A percentile compares a stretch with the other conserved stretches of the same genome.
phyloP scores from a whole-genome alignment of 2,329 filamentous ascomycete species.

The Parasarocladium wereldwijsianum region DNA sequence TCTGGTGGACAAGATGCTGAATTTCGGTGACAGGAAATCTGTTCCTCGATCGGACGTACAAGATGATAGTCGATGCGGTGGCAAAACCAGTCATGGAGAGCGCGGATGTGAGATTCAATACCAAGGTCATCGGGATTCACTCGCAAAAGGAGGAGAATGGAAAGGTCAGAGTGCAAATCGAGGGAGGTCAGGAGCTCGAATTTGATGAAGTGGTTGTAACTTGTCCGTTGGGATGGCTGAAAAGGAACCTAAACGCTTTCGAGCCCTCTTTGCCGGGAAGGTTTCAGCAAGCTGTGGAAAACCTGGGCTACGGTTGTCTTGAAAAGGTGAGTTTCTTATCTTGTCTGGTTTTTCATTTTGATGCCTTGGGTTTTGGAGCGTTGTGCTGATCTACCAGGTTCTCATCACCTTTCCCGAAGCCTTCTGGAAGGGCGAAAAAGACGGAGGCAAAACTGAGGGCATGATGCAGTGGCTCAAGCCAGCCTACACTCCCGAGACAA shows the following conservation, averaged over 20 bases:
- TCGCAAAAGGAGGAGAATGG: conserved; percentile 13
- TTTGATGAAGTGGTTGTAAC: conserved; percentile 61
- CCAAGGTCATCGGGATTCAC: conserved; percentile 29
- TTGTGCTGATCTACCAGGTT: conserved; percentile 17
- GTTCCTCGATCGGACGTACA: conserved; percentile 45
- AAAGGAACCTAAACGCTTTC: conserved; percentile 44
- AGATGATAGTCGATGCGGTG: conserved; percentile 41
- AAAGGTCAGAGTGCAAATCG: conserved; percentile 28
- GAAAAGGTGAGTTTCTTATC: conserved; percentile 43
- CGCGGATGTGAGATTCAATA: conserved; percentile 37
- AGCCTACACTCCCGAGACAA: conserved; percentile 45
- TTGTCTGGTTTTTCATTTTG: not conserved
- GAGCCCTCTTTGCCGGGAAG: conserved; percentile 41
- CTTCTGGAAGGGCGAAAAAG: conserved; percentile 46
- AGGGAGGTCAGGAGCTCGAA: conserved; percentile 25
- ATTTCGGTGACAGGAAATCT: conserved; percentile 44
- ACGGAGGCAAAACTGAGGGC: conserved; percentile 37
- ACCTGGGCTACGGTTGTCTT: conserved; percentile 53
- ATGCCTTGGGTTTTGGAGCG: conserved; percentile 3
- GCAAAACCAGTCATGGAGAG: conserved; percentile 39
- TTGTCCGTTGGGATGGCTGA: conserved; percentile 53
- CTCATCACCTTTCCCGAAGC: conserved; percentile 58
- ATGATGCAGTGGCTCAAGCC: conserved; percentile 69
- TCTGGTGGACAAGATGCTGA: not conserved
- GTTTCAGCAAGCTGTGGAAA: conserved; percentile 44